Evolutionary conservation across 2,329 filamentous ascomycete genomes (phyloP).

Genomic region (Fusarium buharicum): DNA sequence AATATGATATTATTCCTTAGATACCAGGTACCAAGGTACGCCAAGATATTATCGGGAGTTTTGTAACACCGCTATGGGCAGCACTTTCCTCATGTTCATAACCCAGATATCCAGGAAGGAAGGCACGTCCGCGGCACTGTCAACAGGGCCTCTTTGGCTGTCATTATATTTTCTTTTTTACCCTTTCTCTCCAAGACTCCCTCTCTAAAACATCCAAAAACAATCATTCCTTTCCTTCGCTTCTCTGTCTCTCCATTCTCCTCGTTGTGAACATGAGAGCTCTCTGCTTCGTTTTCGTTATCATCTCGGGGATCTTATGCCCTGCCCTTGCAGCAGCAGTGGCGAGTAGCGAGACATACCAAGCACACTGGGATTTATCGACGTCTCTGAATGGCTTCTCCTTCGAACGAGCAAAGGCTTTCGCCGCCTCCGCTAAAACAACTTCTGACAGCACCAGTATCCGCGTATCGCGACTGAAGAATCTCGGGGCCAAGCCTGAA

Average conservation of each 20-base stretch:
- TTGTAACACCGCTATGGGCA: no score
- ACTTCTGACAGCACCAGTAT: slow-evolving; percentile 45
- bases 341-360: background rate
- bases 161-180: no score
- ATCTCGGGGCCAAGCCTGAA: slow-evolving; percentile 39
- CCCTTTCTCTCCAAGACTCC: no score
- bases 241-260: background rate
- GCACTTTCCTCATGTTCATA: slow-evolving; percentile 8
- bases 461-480: slow-evolving; percentile 50
- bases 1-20: no score
- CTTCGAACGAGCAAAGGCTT: slow-evolving; percentile 50
- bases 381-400: slow-evolving; percentile 52
- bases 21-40: no score
- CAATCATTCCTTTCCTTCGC: background rate
- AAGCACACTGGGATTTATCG: slow-evolving; percentile 48
- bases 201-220: no score
- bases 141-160: background rate
- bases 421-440: slow-evolving; percentile 26
- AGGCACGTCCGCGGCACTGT: background rate
- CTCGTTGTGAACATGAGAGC: slow-evolving; percentile 4
- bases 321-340: slow-evolving; percentile 2
- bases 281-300: background rate
- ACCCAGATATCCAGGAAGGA: background rate
- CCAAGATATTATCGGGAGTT: no score
- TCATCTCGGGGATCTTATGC: slow-evolving; percentile 8